These are phyloP conservation scores for Ambrosia artemisiifolia DNA, from an alignment of 129 eudicot species.

Conservation along the genomic window DNA sequence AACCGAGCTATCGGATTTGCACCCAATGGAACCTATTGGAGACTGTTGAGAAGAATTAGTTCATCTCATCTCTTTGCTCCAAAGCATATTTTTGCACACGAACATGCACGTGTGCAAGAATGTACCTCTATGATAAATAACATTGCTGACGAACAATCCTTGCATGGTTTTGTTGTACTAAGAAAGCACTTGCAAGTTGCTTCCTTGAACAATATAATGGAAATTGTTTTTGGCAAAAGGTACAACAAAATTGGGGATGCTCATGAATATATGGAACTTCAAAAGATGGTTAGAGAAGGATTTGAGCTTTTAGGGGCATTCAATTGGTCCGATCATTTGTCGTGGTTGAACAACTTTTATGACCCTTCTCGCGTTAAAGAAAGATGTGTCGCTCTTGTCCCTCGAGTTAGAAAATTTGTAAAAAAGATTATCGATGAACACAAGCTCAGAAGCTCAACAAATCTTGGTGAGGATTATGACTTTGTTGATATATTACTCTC, in stretches of 20 bases:
- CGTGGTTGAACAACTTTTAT: conserved; percentile 52
- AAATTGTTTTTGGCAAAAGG: conserved; percentile 58
- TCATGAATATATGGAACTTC: conserved; percentile 38
- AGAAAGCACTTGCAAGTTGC: conserved; percentile 61
- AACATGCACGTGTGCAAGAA: conserved; percentile 39
- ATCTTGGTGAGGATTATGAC: conserved; percentile 26
- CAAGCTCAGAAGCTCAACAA: neutral
- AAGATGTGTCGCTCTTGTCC: conserved; percentile 52
- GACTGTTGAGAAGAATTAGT: conserved; percentile 49
- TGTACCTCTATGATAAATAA: conserved; percentile 42
- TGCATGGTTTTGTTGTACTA: conserved; percentile 31
- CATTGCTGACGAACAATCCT: conserved; percentile 35
- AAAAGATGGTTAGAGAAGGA: conserved; percentile 60
- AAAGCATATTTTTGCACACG: conserved; percentile 46
- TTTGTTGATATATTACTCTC: conserved; percentile 68
- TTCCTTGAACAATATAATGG: conserved; percentile 55
- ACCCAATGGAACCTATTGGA: conserved; percentile 63
- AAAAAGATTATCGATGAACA: conserved; percentile 45
- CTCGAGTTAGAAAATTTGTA: conserved; percentile 49
- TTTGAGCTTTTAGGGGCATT: conserved; percentile 68
- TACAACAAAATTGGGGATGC: conserved; percentile 30
- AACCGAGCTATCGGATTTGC: conserved; percentile 76
- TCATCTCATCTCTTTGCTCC: conserved; percentile 69
- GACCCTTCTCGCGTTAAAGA: conserved; percentile 50
- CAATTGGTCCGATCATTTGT: conserved; percentile 69